Percentiles rank a stretch among this genome's conserved stretches.
Conservation (phyloP, 768 basidiomycete species). For the Xerocomellus amylosporus region DNA sequence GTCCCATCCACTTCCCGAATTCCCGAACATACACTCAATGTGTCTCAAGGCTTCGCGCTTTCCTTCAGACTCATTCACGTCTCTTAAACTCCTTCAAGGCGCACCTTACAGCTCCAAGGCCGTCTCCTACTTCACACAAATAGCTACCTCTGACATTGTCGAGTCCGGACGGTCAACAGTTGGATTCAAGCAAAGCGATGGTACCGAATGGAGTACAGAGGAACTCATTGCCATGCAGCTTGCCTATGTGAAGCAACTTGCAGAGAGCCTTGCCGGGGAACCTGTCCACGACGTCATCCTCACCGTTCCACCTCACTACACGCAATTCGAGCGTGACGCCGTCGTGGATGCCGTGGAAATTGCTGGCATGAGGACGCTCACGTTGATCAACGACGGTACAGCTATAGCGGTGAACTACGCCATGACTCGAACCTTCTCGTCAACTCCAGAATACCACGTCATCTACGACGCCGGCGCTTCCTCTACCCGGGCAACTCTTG, state of each 20-base stretch:
- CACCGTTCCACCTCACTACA: conserved; percentile 88
- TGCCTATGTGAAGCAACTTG: conserved; percentile 84
- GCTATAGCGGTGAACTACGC: conserved; percentile 98
- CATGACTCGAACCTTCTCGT: conserved; percentile 84
- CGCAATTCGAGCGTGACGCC: conserved; percentile 88
- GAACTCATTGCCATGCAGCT: conserved; percentile 95
- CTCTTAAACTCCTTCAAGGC: conserved; percentile 81
- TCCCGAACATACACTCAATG: not conserved
- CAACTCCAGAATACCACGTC: conserved; percentile 76
- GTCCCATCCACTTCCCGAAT: not conserved
- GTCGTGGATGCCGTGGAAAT: conserved; percentile 91
- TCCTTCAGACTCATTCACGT: conserved; percentile 82
- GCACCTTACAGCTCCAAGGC: conserved; percentile 58
- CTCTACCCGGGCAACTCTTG: conserved; percentile 74
- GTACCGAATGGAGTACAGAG: conserved; percentile 75
- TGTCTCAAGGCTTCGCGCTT: conserved; percentile 79
- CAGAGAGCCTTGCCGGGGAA: conserved; percentile 73
- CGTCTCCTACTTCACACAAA: conserved; percentile 55
- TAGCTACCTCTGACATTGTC: conserved; percentile 51
- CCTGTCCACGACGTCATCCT: conserved; percentile 80
- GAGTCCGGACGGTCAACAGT: conserved; percentile 60
- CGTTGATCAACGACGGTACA: conserved; percentile 88
- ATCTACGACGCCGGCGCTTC: conserved; percentile 95
- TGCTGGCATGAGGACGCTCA: conserved; percentile 78
- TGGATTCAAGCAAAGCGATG: conserved; percentile 57